Conservation (phyloP, 176 grass and related monocot genomes). For the Ananas comosus region DNA sequence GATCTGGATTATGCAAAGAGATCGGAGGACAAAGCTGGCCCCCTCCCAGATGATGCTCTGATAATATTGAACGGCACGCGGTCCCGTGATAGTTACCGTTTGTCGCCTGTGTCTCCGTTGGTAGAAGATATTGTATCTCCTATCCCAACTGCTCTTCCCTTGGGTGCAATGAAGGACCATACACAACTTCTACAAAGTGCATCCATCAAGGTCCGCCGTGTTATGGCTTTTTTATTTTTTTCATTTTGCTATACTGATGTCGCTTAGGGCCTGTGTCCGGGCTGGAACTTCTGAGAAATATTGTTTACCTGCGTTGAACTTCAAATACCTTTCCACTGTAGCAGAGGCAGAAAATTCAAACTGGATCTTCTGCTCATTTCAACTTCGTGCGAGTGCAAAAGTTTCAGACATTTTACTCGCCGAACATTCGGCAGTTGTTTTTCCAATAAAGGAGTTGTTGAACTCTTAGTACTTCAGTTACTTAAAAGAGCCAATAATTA, state of each 20-base stretch:
- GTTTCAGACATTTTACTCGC: too few relatives aligned
- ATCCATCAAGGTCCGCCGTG: slow-evolving; percentile 9
- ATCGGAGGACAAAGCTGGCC: slow-evolving; percentile 22
- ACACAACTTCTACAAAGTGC: slow-evolving; percentile 12
- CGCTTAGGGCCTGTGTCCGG: too few relatives aligned
- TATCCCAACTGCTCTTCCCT: slow-evolving; percentile 2
- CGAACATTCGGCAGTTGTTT: too few relatives aligned
- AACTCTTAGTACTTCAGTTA: background rate
- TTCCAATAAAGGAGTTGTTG: too few relatives aligned
- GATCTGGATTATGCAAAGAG: slow-evolving; percentile 1
- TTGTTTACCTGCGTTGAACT: too few relatives aligned
- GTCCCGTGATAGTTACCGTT: background rate
- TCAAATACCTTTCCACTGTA: too few relatives aligned
- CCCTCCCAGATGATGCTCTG: slow-evolving; percentile 28
- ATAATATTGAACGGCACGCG: slow-evolving; percentile 17
- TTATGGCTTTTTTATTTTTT: too few relatives aligned
- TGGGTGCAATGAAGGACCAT: slow-evolving; percentile 5
- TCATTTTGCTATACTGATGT: too few relatives aligned
- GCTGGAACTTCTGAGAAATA: too few relatives aligned
- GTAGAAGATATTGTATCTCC: slow-evolving; percentile 25
- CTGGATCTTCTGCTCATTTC: background rate
- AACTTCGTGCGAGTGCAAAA: too few relatives aligned
- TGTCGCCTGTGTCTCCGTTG: slow-evolving; percentile 7
- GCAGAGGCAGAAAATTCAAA: background rate
- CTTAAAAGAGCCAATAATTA: background rate